Conservation (phyloP, 768 basidiomycete genomes). For the Tylopilus felleus region DNA sequence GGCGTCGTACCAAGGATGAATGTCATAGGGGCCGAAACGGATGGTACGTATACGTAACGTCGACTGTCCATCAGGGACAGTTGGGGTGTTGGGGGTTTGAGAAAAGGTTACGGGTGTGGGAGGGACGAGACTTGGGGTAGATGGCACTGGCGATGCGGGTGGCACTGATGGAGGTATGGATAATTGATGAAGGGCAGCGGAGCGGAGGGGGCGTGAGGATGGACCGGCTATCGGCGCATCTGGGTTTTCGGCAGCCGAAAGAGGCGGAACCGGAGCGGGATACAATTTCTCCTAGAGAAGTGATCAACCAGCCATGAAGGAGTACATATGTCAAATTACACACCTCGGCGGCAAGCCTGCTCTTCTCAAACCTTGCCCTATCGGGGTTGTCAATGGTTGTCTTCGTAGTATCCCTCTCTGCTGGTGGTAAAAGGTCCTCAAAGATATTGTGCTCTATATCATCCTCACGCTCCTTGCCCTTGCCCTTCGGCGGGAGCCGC, state of each 20-base stretch:
- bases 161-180: slow-evolving; percentile 30
- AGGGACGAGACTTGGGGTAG: slow-evolving; percentile 33
- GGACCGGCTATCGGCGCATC: slow-evolving; percentile 49
- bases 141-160: slow-evolving; percentile 36
- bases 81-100: slow-evolving; percentile 30
- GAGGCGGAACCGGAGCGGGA: slow-evolving; percentile 39
- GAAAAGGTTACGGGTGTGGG: slow-evolving; percentile 35
- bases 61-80: slow-evolving; percentile 18
- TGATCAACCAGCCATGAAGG: slow-evolving; percentile 1
- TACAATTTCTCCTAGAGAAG: slow-evolving; percentile 46
- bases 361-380: slow-evolving; percentile 69
- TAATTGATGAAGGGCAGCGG: slow-evolving; percentile 42
- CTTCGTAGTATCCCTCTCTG: slow-evolving; percentile 70
- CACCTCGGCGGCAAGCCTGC: slow-evolving; percentile 73
- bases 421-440: slow-evolving; percentile 70
- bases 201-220: slow-evolving; percentile 62
- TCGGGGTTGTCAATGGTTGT: slow-evolving; percentile 62
- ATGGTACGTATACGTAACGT: slow-evolving; percentile 78
- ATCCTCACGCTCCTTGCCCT: slow-evolving; percentile 68
- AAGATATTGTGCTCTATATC: slow-evolving; percentile 64
- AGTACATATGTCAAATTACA: slow-evolving; percentile 17
- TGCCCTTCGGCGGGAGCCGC: slow-evolving; percentile 57
- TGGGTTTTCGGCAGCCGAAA: slow-evolving; percentile 29
- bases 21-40: slow-evolving; percentile 87
- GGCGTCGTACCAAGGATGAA: slow-evolving; percentile 98